Conservation (phyloP, 805 yeast genomes). For the Lipomyces orientalis region DNA sequence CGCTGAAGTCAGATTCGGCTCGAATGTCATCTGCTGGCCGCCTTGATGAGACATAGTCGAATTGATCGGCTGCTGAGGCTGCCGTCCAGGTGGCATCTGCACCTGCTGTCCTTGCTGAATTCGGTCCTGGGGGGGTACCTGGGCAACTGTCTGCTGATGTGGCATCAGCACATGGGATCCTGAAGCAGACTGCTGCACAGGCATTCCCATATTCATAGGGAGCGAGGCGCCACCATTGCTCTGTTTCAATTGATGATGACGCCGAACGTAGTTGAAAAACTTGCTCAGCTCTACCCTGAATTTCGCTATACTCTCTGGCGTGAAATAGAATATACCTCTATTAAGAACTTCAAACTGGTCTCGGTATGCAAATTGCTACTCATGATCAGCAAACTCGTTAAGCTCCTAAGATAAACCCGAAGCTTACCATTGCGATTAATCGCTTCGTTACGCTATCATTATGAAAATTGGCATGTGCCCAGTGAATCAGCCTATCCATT, state of each 20-base stretch:
- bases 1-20: conserved; percentile 10
- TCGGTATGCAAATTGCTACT: conserved; percentile 30
- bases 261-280: conserved; percentile 29
- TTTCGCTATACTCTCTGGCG: conserved; percentile 17
- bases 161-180: conserved; percentile 15
- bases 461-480: conserved; percentile 25
- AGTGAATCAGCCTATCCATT: conserved; percentile 30
- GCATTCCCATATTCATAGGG: background rate
- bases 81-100: background rate
- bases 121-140: conserved; percentile 15
- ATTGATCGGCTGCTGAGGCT: background rate
- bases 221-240: background rate
- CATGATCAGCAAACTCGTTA: background rate
- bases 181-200: background rate
- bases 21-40: conserved; percentile 14
- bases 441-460: conserved; percentile 29
- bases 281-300: conserved; percentile 29
- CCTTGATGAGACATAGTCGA: background rate
- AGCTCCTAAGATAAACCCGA: background rate
- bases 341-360: conserved; percentile 33
- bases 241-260: conserved; percentile 15
- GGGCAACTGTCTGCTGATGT: conserved; percentile 9
- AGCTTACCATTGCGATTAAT: conserved; percentile 31
- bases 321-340: conserved; percentile 23
- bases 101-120: conserved; percentile 6